Percentiles rank a stretch among this genome's conserved stretches.
Evolutionary conservation across 345 rosid genomes (phyloP).

Genomic region (Bruguiera gymnorhiza): DNA sequence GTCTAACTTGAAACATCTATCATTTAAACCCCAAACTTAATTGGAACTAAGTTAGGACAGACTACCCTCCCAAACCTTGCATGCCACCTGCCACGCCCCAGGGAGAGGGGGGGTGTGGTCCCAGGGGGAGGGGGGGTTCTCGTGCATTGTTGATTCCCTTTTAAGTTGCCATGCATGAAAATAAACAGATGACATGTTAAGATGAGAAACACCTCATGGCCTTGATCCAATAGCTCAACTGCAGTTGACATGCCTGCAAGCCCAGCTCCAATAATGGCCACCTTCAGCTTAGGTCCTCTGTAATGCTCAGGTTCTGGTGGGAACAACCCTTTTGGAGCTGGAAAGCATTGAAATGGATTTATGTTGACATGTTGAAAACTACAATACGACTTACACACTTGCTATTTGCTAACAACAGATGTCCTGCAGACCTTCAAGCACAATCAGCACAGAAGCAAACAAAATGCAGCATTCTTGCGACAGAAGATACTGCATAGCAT

Average conservation of each 20-base stretch:
- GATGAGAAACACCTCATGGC: constrained; percentile 67
- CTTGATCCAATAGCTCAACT: constrained; percentile 93
- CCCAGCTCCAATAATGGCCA: constrained; percentile 97
- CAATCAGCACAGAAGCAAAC: too few species aligned
- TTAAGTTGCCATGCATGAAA: background rate
- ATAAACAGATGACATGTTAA: background rate
- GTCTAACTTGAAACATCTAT: too few species aligned
- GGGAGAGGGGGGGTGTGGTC: too few species aligned
- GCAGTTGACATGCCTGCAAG: constrained; percentile 99
- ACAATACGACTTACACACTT: background rate
- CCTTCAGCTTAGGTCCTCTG: constrained; percentile 94
- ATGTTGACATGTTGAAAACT: background rate
- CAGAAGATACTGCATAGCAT: too few species aligned
- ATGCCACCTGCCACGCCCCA: too few species aligned
- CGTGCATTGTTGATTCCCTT: too few species aligned
- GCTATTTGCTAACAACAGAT: background rate
- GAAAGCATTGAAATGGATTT: constrained; percentile 24
- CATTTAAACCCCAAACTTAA: too few species aligned
- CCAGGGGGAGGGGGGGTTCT: too few species aligned
- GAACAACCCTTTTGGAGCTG: constrained; percentile 98
- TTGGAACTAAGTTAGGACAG: too few species aligned
- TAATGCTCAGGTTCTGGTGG: constrained; percentile 91
- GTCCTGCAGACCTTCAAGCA: too few species aligned
- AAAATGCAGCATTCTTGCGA: too few species aligned
- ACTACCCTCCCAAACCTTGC: too few species aligned